A percentile compares a stretch with the other conserved stretches of the same genome.
These are phyloP conservation scores for Pythium folliculosum DNA, from an alignment of 352 stramenopile genomes.

Conservation along the genomic window DNA sequence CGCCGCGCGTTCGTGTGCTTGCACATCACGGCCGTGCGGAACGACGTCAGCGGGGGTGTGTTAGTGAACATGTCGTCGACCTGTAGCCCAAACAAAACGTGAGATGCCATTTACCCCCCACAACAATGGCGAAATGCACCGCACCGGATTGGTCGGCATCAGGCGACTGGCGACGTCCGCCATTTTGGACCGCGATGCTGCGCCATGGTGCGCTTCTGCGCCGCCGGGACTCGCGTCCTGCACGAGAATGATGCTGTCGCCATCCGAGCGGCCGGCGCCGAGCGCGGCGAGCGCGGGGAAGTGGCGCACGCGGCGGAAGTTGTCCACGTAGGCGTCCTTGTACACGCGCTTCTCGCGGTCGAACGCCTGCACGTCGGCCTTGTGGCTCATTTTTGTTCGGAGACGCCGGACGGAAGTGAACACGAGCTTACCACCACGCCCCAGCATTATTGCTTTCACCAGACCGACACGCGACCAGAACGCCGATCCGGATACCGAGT, in stretches of 20 bases:
- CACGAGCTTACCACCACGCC: too few species aligned
- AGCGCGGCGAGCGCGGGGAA: constrained; percentile 70
- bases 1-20: constrained; percentile 61
- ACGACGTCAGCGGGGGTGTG: constrained; percentile 53
- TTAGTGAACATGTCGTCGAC: constrained; percentile 62
- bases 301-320: constrained; percentile 70
- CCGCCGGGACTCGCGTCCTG: constrained; percentile 35
- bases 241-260: constrained; percentile 67
- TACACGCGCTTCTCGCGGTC: constrained; percentile 78
- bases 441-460: background rate
- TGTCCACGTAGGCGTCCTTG: constrained; percentile 73
- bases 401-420: background rate
- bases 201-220: background rate
- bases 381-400: constrained; percentile 44
- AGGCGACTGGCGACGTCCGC: constrained; percentile 54
- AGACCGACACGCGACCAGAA: background rate
- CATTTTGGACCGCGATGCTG: constrained; percentile 23
- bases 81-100: constrained; percentile 20
- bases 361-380: constrained; percentile 54
- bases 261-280: constrained; percentile 44
- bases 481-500: background rate
- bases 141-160: constrained; percentile 53
- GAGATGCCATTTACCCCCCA: too few species aligned
- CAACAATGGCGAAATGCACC: too few species aligned
- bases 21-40: constrained; percentile 62